Conservation (phyloP, 257 asterid genomes). For the Jaltomata sinuosa region DNA sequence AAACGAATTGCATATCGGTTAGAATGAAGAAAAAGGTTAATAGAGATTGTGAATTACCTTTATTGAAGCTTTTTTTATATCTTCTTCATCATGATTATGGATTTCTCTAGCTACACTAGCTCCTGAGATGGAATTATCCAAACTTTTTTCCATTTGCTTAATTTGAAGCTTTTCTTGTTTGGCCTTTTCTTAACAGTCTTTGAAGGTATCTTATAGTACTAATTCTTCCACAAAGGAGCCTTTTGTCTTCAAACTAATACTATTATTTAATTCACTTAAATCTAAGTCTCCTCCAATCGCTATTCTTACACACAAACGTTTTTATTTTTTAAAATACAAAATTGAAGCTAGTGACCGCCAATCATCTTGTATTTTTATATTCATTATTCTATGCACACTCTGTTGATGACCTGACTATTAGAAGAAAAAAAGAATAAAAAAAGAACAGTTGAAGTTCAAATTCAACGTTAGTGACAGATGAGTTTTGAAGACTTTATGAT, state of each 20-base stretch:
- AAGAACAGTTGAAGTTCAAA: slow-evolving; percentile 14
- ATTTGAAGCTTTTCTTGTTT: background rate
- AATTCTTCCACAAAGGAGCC: background rate
- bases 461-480: slow-evolving; percentile 27
- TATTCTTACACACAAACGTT: background rate
- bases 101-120: background rate
- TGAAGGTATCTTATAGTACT: background rate
- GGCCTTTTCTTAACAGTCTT: background rate
- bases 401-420: background rate
- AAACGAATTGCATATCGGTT: background rate
- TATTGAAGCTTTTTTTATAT: background rate
- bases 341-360: background rate
- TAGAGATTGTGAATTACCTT: slow-evolving; percentile 10
- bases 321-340: background rate
- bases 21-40: background rate
- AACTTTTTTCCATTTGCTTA: slow-evolving; percentile 3
- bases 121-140: background rate
- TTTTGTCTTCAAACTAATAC: background rate
- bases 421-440: background rate
- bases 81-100: background rate
- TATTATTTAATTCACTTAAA: background rate
- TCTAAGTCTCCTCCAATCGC: slow-evolving; percentile 1
- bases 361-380: background rate
- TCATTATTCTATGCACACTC: background rate
- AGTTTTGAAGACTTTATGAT: slow-evolving; percentile 6